A percentile compares a stretch with the other conserved stretches of the same genome.
phyloP scores from a whole-genome alignment of 306 rosid species.

The Dalbergia oliveri region DNA sequence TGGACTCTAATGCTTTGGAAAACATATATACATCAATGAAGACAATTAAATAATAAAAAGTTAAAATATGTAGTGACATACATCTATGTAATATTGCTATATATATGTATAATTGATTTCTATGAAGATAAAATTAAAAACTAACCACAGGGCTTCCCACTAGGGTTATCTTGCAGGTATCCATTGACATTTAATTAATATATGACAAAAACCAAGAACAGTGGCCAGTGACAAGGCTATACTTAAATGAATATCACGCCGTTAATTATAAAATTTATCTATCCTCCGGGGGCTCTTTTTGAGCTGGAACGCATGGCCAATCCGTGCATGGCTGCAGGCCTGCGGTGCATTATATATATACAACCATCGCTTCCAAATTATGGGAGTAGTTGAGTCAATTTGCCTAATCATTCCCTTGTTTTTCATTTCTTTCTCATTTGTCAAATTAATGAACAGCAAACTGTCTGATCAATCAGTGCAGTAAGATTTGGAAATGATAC shows the following conservation, averaged over 20 bases:
- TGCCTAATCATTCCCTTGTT: not conserved
- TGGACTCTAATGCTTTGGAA: no score
- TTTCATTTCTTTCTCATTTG: slow-evolving; percentile 10
- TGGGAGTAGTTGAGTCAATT: slow-evolving; percentile 45
- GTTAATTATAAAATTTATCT: slow-evolving; percentile 21
- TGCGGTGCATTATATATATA: not conserved
- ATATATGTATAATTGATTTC: slow-evolving; percentile 1
- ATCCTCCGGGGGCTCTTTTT: slow-evolving; percentile 16
- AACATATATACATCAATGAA: no score
- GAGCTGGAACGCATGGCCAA: slow-evolving; percentile 59
- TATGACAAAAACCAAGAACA: slow-evolving; percentile 39
- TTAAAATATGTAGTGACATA: not conserved
- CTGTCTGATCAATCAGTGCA: slow-evolving; percentile 44
- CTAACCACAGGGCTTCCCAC: slow-evolving; percentile 43
- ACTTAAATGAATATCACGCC: slow-evolving; percentile 15
- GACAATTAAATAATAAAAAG: no score
- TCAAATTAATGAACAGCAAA: slow-evolving; percentile 33
- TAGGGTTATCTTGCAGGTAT: slow-evolving; percentile 30
- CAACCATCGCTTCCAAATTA: slow-evolving; percentile 15
- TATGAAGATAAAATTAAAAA: not conserved
- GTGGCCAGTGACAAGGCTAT: slow-evolving; percentile 51
- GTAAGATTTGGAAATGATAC: slow-evolving; percentile 15
- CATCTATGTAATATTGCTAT: no score
- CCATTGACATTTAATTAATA: slow-evolving; percentile 39
- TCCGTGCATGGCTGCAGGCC: slow-evolving; percentile 31